These are phyloP conservation scores for Solanum ossicruentum DNA, from an alignment of 257 asterid genomes.

Conservation along the genomic window DNA sequence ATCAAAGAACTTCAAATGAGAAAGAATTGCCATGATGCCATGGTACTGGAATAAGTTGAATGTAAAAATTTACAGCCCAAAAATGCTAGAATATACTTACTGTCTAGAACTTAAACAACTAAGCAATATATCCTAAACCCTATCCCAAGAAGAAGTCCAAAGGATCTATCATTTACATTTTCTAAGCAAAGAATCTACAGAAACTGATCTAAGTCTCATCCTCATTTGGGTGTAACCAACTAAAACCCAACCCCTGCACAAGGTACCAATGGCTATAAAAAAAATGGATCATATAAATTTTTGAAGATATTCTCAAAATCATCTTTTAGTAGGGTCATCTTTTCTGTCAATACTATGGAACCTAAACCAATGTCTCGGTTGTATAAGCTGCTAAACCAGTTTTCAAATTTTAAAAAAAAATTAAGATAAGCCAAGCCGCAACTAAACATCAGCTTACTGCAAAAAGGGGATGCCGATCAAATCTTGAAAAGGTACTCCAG, in stretches of 20 bases:
- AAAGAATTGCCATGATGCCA: neutral
- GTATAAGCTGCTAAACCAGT: neutral
- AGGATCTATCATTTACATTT: conserved; percentile 3
- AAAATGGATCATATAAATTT: neutral
- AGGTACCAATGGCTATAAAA: neutral
- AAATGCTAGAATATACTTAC: neutral
- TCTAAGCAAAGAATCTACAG: conserved; percentile 3
- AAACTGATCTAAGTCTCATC: neutral
- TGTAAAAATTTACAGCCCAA: neutral
- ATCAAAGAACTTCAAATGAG: neutral
- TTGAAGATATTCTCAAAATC: neutral
- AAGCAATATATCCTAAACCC: neutral
- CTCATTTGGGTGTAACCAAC: neutral
- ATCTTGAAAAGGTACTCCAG: conserved; percentile 63
- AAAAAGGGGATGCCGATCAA: neutral
- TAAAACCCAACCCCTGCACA: conserved; percentile 1
- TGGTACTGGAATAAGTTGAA: neutral
- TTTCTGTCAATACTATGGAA: neutral
- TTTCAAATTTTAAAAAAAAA: neutral
- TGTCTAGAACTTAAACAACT: neutral
- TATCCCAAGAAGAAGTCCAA: neutral
- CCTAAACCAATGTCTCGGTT: neutral
- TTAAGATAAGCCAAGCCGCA: neutral
- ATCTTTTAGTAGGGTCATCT: neutral
- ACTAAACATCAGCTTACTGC: neutral